A percentile compares a stretch with the other conserved stretches of the same genome.
phyloP scores from a whole-genome alignment of 2,329 filamentous ascomycete genomes.

The Fusarium humuli region DNA sequence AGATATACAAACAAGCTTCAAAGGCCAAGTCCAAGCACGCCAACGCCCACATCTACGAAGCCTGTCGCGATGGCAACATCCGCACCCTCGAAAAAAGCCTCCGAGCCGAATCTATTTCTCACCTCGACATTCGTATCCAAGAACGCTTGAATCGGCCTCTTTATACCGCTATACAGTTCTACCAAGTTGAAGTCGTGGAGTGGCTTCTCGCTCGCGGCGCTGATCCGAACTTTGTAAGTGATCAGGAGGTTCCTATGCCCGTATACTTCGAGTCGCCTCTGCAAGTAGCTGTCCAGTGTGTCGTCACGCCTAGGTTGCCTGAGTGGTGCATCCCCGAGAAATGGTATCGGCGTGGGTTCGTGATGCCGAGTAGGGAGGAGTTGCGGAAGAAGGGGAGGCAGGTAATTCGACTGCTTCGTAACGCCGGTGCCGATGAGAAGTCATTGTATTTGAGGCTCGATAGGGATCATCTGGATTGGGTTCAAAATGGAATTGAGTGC shows the following conservation, averaged over 20 bases:
- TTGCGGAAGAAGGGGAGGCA: background rate
- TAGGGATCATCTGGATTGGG: background rate
- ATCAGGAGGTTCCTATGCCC: background rate
- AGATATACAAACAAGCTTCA: background rate
- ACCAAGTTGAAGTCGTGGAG: background rate
- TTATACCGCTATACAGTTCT: background rate
- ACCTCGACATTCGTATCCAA: background rate
- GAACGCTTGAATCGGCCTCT: background rate
- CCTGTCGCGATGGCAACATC: background rate
- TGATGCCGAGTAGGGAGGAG: background rate
- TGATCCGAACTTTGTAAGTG: background rate
- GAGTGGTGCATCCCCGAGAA: background rate
- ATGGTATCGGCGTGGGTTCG: background rate
- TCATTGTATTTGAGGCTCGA: background rate
- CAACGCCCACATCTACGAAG: background rate
- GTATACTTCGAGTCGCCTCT: background rate
- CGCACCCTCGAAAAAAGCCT: background rate
- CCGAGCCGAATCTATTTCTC: background rate
- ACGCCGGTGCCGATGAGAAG: background rate
- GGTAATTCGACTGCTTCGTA: background rate
- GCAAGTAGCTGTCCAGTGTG: background rate
- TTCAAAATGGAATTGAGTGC: background rate
- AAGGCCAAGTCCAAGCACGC: background rate
- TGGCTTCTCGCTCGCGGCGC: background rate
- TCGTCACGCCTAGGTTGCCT: background rate